Base-by-base conservation (phyloP, 345 rosid species). In the Brassica incana region DNA sequence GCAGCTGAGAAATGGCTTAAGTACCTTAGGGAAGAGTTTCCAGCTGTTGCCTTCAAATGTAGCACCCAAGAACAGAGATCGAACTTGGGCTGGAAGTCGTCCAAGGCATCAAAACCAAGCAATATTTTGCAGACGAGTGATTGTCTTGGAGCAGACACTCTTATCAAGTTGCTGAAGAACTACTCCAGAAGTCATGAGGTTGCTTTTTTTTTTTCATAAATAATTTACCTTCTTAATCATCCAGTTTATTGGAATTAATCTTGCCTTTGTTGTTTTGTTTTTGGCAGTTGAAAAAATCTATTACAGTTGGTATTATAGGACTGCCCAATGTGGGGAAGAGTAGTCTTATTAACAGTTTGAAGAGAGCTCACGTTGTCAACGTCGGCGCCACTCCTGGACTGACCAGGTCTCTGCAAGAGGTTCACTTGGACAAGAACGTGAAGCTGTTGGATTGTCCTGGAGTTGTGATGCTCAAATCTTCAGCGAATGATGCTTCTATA, bases 271-370 rank as follows among this genome's bases (percentile, higher is more conserved):
- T 67, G 14, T 35, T 77, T 67, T n/a, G 16, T 32, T 30, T 81
- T 66, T 66, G 33, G 77, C 97, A 95, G 99, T 88, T 95, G 35
- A 95, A 90, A 82, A 95, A 93, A 84, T 87, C 97, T 10, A 91
- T 95, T 32, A 95, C 98, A 9, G 97, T 95, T 23, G 98, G 98
- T 63, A 81, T 95, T n/a, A 89, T 95, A 63, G 99, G 99, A 68
- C 85, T 93, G 78, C 98, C 98, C 72, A 95, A 93, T 87, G 99
- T 95, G 36, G 99, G 98, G 71, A 95, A 95, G 90, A 95, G 99
- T 82, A 95, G 99, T 86, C 90, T 95, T 65, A 95, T 95, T 25
- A 95, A 95, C 87, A 95, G 99, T 85, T 88, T 95, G 87, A 95
- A 93, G 85, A 89, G 97, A 83, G 84, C 88, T 58, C 97, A 90